Conservation (phyloP, 768 basidiomycete genomes). For the Lepiota subincarnata region DNA sequence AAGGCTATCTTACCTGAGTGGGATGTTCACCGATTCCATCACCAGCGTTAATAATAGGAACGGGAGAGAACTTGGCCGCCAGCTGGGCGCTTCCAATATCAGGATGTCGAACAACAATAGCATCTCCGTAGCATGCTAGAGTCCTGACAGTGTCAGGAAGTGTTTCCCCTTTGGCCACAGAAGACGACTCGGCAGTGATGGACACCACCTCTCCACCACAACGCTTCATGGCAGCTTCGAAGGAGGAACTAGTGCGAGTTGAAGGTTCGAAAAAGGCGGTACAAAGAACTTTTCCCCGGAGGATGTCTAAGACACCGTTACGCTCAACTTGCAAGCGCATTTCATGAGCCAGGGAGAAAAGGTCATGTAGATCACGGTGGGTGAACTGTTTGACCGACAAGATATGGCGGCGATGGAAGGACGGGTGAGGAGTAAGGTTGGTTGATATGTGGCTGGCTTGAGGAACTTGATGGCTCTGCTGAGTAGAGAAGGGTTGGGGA, state of each 20-base stretch:
- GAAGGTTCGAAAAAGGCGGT: conserved; percentile 97
- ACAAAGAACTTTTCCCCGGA: conserved; percentile 88
- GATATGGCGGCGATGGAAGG: conserved; percentile 92
- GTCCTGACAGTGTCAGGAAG: conserved; percentile 92
- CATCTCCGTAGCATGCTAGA: conserved; percentile 92
- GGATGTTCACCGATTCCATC: conserved; percentile 98
- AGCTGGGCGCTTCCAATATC: conserved; percentile 90
- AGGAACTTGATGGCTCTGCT: conserved; percentile 27
- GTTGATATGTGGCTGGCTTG: conserved; percentile 36
- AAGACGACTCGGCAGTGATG: conserved; percentile 75
- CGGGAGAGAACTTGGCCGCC: conserved; percentile 94
- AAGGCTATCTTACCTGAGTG: conserved; percentile 62
- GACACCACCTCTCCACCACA: conserved; percentile 95
- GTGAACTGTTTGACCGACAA: conserved; percentile 92
- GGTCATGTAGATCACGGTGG: conserved; percentile 83
- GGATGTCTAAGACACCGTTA: conserved; percentile 79
- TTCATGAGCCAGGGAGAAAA: conserved; percentile 93
- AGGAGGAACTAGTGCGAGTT: conserved; percentile 91
- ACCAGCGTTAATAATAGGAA: conserved; percentile 95
- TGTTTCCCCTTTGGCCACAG: conserved; percentile 90
- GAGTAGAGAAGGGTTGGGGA: conserved; percentile 4
- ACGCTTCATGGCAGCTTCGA: conserved; percentile 98
- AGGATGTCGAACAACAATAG: conserved; percentile 91
- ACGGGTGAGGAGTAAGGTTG: conserved; percentile 63
- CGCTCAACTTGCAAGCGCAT: conserved; percentile 96